These are phyloP conservation scores for Pythium apleroticum DNA, from an alignment of 352 stramenopile genomes.

Conservation along the genomic window DNA sequence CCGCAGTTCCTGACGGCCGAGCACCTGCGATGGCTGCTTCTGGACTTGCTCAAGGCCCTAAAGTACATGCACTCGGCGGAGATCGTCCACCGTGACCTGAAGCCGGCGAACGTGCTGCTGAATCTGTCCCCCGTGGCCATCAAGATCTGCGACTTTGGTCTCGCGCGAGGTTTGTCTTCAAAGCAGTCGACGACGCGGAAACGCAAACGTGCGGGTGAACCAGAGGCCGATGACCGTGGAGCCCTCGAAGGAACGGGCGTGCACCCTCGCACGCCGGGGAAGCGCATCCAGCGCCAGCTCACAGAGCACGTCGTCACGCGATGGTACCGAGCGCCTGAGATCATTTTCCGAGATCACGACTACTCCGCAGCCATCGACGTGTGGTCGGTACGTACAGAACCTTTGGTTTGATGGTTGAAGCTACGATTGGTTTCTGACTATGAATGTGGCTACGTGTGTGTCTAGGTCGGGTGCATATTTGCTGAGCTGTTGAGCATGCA, in stretches of 20 bases:
- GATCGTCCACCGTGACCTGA: slow-evolving; percentile 89
- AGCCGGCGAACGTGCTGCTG: slow-evolving; percentile 86
- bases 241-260: slow-evolving; percentile 64
- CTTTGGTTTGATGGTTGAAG: neutral
- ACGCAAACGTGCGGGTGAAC: slow-evolving; percentile 48
- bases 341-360: slow-evolving; percentile 92
- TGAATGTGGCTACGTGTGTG: slow-evolving; percentile 5
- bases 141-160: slow-evolving; percentile 87
- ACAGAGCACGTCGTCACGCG: slow-evolving; percentile 95
- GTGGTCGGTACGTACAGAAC: slow-evolving; percentile 70
- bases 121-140: slow-evolving; percentile 85
- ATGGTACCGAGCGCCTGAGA: slow-evolving; percentile 95
- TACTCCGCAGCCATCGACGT: slow-evolving; percentile 88
- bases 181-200: slow-evolving; percentile 55
- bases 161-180: slow-evolving; percentile 69
- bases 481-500: slow-evolving; percentile 96
- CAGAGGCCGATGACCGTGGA: slow-evolving; percentile 55
- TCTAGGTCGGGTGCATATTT: slow-evolving; percentile 94
- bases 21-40: slow-evolving; percentile 79
- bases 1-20: slow-evolving; percentile 84
- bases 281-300: slow-evolving; percentile 88
- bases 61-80: slow-evolving; percentile 91
- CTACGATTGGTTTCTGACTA: slow-evolving; percentile 8
- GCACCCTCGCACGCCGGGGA: slow-evolving; percentile 69
- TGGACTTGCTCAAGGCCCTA: slow-evolving; percentile 84